Percentiles rank a stretch among this genome's conserved stretches.
Conservation (phyloP, 768 basidiomycete genomes). For the Phanerochaete carnosa region DNA sequence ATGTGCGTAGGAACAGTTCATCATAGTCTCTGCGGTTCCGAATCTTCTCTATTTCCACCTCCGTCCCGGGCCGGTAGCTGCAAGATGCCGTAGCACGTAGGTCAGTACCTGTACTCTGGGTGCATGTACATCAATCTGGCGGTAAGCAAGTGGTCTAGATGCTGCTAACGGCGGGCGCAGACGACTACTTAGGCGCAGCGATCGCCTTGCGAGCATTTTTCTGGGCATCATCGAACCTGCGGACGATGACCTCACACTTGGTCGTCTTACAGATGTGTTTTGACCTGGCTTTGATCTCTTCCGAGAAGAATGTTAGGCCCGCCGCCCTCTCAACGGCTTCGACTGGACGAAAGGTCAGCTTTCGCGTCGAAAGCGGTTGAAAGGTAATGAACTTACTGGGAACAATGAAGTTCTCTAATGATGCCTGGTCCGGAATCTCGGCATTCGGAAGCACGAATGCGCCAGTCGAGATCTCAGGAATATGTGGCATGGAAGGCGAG, state of each 20-base stretch:
- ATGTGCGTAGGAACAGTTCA: constrained; percentile 22
- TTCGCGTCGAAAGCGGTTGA: not conserved
- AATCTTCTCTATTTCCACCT: not conserved
- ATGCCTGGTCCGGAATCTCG: constrained; percentile 80
- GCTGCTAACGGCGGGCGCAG: not conserved
- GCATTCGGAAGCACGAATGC: constrained; percentile 97
- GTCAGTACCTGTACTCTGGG: too few species aligned
- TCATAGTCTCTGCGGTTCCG: not conserved
- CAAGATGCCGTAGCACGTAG: too few species aligned
- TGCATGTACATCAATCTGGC: too few species aligned
- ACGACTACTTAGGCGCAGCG: constrained; percentile 34
- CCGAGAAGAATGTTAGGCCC: constrained; percentile 84
- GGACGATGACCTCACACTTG: constrained; percentile 84
- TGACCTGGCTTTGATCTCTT: constrained; percentile 65
- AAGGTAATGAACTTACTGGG: constrained; percentile 54
- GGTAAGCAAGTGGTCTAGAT: too few species aligned
- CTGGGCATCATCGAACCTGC: constrained; percentile 88
- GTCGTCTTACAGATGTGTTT: constrained; percentile 88
- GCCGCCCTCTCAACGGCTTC: constrained; percentile 90
- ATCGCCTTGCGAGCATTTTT: constrained; percentile 58
- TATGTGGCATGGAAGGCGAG: constrained; percentile 67
- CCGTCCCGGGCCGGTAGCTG: too few species aligned
- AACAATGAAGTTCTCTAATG: constrained; percentile 76
- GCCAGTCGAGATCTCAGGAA: constrained; percentile 78
- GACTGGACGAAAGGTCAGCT: constrained; percentile 44